phyloP scores from a whole-genome alignment of 2,329 filamentous ascomycete species.

The Leptosphaerulina australis region DNA sequence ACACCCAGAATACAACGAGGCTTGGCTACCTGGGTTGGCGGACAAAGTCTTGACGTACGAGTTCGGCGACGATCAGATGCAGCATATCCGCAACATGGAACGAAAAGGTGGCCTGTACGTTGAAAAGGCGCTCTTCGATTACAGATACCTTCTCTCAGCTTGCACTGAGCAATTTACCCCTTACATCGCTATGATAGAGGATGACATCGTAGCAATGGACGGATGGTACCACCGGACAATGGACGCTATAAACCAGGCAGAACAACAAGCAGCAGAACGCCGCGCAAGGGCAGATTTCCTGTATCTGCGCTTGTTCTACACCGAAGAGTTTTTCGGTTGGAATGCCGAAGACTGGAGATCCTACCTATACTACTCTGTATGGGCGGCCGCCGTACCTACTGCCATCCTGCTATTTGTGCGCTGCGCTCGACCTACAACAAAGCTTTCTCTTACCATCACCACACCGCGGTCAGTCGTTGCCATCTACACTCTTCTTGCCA shows the following conservation, averaged over 20 bases:
- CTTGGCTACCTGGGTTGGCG: constrained; percentile 50
- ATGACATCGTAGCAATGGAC: constrained; percentile 55
- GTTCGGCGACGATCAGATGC: constrained; percentile 39
- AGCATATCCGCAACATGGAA: constrained; percentile 45
- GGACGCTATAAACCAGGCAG: constrained; percentile 43
- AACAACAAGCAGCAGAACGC: constrained; percentile 35
- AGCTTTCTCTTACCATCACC: constrained; percentile 26
- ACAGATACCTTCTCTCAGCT: constrained; percentile 50
- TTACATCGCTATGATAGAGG: constrained; percentile 55
- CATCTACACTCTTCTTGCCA: constrained; percentile 23
- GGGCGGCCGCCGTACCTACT: constrained; percentile 25
- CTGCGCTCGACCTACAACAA: constrained; percentile 25
- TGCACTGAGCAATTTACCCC: constrained; percentile 49
- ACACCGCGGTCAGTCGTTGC: constrained; percentile 30
- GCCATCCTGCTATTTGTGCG: constrained; percentile 39
- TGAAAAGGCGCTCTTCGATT: constrained; percentile 55
- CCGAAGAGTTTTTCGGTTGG: constrained; percentile 55
- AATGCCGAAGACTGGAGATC: constrained; percentile 51
- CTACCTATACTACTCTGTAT: constrained; percentile 47
- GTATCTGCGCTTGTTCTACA: constrained; percentile 57
- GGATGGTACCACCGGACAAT: constrained; percentile 55
- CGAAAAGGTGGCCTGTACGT: constrained; percentile 36
- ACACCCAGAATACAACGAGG: constrained; percentile 51
- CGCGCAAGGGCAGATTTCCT: constrained; percentile 42
- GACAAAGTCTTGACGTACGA: constrained; percentile 54